Conservation (phyloP, 345 rosid species). For the Bretschneidera sinensis region DNA sequence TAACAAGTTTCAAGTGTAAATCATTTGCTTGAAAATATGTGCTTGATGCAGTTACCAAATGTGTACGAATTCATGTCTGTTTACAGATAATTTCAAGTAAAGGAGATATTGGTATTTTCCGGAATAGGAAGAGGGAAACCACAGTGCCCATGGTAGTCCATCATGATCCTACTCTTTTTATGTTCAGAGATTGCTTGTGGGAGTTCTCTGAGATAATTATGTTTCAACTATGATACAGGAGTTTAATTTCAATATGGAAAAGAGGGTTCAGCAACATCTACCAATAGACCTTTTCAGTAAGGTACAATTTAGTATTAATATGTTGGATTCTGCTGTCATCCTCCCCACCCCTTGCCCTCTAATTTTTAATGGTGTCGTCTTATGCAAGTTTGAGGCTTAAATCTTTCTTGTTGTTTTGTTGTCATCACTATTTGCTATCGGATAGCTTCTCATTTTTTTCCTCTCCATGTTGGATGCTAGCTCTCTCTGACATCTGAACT, state of each 20-base stretch:
- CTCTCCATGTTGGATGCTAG: slow-evolving; percentile 31
- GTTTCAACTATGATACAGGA: slow-evolving; percentile 43
- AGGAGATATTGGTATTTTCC: slow-evolving; percentile 72
- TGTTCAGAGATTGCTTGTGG: slow-evolving; percentile 3
- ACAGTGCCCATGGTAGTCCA: slow-evolving; percentile 71
- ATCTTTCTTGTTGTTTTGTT: too few relatives aligned
- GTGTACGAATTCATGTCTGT: not conserved
- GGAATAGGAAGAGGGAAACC: slow-evolving; percentile 65
- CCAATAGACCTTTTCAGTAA: slow-evolving; percentile 84
- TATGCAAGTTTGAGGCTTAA: not conserved
- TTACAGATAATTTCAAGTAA: slow-evolving; percentile 72
- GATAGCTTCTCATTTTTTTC: slow-evolving; percentile 3
- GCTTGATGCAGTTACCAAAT: not conserved
- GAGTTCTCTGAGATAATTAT: slow-evolving; percentile 8
- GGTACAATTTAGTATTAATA: slow-evolving; percentile 37
- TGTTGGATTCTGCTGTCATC: too few relatives aligned
- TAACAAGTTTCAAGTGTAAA: slow-evolving; percentile 18
- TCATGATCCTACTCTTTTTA: slow-evolving; percentile 1
- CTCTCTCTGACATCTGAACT: slow-evolving; percentile 59
- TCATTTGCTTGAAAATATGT: slow-evolving; percentile 15
- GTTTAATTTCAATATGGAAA: slow-evolving; percentile 61
- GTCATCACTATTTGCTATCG: not conserved
- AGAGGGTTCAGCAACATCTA: slow-evolving; percentile 50
- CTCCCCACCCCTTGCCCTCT: too few relatives aligned
- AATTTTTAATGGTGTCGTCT: too few relatives aligned